phyloP scores from a whole-genome alignment of 768 basidiomycete species.

The Suillus bovinus region DNA sequence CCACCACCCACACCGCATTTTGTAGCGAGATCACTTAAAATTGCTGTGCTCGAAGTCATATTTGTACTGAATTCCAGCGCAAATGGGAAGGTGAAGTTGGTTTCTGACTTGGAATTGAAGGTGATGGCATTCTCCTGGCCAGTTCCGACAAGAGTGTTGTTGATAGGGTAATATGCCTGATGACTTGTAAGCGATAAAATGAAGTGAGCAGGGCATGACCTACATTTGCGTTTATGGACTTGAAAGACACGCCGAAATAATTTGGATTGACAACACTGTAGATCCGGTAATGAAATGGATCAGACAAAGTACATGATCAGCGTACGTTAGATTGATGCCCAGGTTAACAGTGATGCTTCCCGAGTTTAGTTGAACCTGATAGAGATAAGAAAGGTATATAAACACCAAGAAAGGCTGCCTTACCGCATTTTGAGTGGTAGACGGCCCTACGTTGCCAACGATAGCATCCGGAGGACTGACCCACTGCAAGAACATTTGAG shows the following conservation, averaged over 20 bases:
- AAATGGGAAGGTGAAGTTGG: constrained; percentile 79
- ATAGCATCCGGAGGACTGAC: constrained; percentile 69
- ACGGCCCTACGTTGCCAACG: constrained; percentile 49
- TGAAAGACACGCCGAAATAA: constrained; percentile 70
- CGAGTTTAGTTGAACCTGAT: constrained; percentile 37
- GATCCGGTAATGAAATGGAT: constrained; percentile 9
- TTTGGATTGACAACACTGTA: constrained; percentile 79
- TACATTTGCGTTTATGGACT: constrained; percentile 63
- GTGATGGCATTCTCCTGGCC: constrained; percentile 49
- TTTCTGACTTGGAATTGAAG: constrained; percentile 53
- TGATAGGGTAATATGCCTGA: constrained; percentile 76
- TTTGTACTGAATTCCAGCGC: constrained; percentile 58
- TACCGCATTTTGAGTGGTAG: constrained; percentile 47
- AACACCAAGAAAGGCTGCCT: constrained; percentile 16
- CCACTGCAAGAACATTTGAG: constrained; percentile 50
- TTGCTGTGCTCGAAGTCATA: constrained; percentile 48
- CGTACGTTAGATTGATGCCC: constrained; percentile 67
- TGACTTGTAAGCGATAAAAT: constrained; percentile 10
- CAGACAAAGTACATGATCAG: constrained; percentile 8
- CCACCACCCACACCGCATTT: constrained; percentile 61
- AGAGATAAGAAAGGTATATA: not conserved
- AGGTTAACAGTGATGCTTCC: constrained; percentile 59
- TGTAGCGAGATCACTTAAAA: constrained; percentile 60
- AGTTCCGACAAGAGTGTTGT: constrained; percentile 65
- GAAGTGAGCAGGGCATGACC: constrained; percentile 11